A percentile compares a stretch with the other conserved stretches of the same genome.
phyloP scores from a whole-genome alignment of 345 rosid genomes.

The Carallia brachiata region DNA sequence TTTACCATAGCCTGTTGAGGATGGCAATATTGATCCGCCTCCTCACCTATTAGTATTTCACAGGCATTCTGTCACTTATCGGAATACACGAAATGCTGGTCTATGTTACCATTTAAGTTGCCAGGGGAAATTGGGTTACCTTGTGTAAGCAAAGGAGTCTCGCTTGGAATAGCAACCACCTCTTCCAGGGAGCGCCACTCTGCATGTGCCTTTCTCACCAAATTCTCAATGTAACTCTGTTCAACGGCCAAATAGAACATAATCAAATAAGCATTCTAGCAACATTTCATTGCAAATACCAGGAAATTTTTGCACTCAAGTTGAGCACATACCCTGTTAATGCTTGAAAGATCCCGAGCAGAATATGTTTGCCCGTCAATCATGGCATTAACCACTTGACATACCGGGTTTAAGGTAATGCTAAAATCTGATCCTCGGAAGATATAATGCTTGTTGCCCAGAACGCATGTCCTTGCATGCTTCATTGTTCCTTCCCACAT shows the following conservation, averaged over 20 bases:
- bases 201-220: conserved; percentile 57
- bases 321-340: conserved; percentile 40
- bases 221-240: conserved; percentile 43
- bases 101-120: not conserved
- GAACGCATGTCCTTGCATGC: conserved; percentile 66
- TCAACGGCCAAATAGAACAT: not conserved
- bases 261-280: not conserved
- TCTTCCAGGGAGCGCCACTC: conserved; percentile 54
- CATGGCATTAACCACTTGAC: conserved; percentile 53
- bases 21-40: conserved; percentile 37
- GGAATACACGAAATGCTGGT: not conserved
- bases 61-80: not conserved
- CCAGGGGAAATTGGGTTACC: conserved; percentile 28
- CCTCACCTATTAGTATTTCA: not conserved
- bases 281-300: no score
- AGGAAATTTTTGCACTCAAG: no score
- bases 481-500: conserved; percentile 71
- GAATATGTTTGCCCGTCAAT: conserved; percentile 44
- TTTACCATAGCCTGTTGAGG: conserved; percentile 29
- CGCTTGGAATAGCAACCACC: conserved; percentile 39
- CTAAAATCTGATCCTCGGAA: conserved; percentile 30
- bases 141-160: conserved; percentile 49
- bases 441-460: conserved; percentile 56
- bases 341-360: conserved; percentile 25
- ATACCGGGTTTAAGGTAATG: conserved; percentile 59